Conservation (phyloP, 177 flowering plant genomes). For the Vitis hybrid region DNA sequence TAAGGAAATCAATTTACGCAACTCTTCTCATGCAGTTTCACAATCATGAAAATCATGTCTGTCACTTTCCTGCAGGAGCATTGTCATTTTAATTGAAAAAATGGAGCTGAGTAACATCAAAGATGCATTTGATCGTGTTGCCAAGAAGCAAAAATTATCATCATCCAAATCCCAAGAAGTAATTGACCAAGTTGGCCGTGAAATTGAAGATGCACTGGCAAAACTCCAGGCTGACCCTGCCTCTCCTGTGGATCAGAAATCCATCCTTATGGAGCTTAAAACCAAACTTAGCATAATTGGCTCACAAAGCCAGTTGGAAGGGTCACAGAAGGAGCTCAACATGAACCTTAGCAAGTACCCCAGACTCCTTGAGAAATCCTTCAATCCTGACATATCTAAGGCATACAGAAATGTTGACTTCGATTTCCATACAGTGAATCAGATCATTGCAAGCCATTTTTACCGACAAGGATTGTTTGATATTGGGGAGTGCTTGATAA, state of each 20-base stretch:
- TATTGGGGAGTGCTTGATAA: constrained; percentile 66
- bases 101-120: constrained; percentile 75
- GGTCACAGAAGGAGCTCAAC: constrained; percentile 72
- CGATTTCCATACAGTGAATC: constrained; percentile 53
- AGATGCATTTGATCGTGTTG: constrained; percentile 79
- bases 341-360: constrained; percentile 60
- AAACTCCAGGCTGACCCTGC: constrained; percentile 40
- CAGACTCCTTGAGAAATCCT: constrained; percentile 30
- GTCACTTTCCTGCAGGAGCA: too few species aligned
- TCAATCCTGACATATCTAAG: constrained; percentile 78
- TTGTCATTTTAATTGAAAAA: neutral
- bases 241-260: constrained; percentile 33
- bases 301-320: constrained; percentile 59
- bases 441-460: constrained; percentile 75
- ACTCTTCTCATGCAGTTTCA: too few species aligned
- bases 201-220: constrained; percentile 53
- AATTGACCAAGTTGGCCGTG: constrained; percentile 53
- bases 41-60: too few species aligned
- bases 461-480: constrained; percentile 76
- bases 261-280: constrained; percentile 54
- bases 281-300: constrained; percentile 20
- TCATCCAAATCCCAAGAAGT: constrained; percentile 64
- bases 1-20: too few species aligned
- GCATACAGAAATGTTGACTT: constrained; percentile 72
- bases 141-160: constrained; percentile 75